Conservation (phyloP, 306 rosid species). For the Crataegus laevigata region DNA sequence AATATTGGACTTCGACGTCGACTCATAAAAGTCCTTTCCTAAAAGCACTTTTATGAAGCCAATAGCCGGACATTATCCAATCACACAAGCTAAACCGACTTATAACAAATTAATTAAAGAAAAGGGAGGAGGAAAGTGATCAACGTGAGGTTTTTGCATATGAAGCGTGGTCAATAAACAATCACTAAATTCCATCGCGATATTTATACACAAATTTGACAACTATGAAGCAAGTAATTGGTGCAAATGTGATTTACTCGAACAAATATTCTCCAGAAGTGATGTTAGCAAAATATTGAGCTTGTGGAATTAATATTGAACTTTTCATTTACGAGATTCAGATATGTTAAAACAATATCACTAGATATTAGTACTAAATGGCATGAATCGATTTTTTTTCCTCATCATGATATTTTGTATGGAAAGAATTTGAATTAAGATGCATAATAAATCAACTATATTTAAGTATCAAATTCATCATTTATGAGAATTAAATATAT, state of each 20-base stretch:
- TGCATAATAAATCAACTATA: too few species aligned
- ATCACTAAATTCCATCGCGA: background rate
- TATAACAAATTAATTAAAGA: background rate
- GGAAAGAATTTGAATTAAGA: too few species aligned
- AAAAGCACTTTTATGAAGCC: background rate
- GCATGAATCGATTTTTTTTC: too few species aligned
- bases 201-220: background rate
- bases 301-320: too few species aligned
- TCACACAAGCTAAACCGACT: background rate
- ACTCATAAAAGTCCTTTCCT: background rate
- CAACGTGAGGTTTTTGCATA: background rate
- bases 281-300: background rate
- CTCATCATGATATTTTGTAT: too few species aligned
- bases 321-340: too few species aligned
- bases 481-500: too few species aligned
- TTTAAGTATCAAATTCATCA: too few species aligned
- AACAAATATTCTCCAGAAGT: background rate
- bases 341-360: too few species aligned
- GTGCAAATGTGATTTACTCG: background rate
- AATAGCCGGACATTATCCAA: background rate
- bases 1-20: background rate
- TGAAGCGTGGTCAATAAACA: background rate
- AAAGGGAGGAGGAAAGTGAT: background rate
- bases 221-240: too few species aligned
- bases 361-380: too few species aligned